Conservation (phyloP, 495 filamentous ascomycete genomes). For the Xylaria intraflava region DNA sequence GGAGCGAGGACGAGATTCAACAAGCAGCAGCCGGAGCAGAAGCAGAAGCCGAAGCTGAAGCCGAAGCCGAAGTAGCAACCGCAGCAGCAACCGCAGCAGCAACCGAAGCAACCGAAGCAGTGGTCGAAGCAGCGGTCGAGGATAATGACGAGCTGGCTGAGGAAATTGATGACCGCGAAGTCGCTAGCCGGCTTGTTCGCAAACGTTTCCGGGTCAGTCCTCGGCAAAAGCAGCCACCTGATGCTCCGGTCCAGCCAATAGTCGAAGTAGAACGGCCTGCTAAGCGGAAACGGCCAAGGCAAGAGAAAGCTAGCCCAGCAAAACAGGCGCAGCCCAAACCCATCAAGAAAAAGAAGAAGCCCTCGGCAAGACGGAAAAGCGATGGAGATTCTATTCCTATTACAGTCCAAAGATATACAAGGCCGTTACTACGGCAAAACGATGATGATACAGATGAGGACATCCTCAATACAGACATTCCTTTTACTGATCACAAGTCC, state of each 20-base stretch:
- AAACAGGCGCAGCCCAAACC: constrained; percentile 31
- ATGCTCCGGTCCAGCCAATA: constrained; percentile 2
- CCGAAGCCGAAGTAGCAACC: constrained; percentile 4
- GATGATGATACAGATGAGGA: constrained; percentile 35
- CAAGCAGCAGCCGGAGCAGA: background rate
- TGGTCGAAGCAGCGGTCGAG: constrained; percentile 15
- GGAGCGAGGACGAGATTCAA: constrained; percentile 7
- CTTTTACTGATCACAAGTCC: constrained; percentile 51
- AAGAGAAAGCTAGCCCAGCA: constrained; percentile 25
- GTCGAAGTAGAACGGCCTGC: constrained; percentile 19
- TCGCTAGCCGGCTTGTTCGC: constrained; percentile 28
- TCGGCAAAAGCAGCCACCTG: background rate
- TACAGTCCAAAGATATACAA: constrained; percentile 43
- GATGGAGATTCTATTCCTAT: constrained; percentile 35
- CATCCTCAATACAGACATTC: constrained; percentile 39
- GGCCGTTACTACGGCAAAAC: constrained; percentile 18
- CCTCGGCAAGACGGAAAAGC: constrained; percentile 14
- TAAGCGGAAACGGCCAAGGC: constrained; percentile 31
- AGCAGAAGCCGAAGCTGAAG: background rate
- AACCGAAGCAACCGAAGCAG: constrained; percentile 12
- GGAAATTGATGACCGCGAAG: constrained; percentile 30
- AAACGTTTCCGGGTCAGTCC: constrained; percentile 32
- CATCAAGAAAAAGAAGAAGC: constrained; percentile 16
- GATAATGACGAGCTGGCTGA: constrained; percentile 17
- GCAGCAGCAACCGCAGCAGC: constrained; percentile 5